phyloP scores from a whole-genome alignment of 2,329 filamentous ascomycete genomes.

The Calonectria crousiana region DNA sequence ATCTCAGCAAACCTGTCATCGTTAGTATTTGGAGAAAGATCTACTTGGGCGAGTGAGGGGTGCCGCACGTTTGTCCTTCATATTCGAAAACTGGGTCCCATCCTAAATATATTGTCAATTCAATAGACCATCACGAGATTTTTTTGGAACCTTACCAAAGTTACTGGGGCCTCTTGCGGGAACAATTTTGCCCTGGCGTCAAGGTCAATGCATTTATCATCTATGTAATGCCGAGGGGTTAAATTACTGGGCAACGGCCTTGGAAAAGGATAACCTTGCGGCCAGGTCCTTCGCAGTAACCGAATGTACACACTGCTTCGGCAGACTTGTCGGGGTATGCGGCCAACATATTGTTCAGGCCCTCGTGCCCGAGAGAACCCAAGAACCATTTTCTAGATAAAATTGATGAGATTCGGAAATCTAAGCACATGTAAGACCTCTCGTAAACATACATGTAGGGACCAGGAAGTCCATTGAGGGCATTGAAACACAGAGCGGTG shows the following conservation, averaged over 20 bases:
- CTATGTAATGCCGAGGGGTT: background rate
- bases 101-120: constrained; percentile 64
- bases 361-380: constrained; percentile 81
- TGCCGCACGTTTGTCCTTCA: constrained; percentile 80
- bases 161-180: constrained; percentile 80
- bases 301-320: constrained; percentile 96
- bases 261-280: constrained; percentile 90
- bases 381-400: constrained; percentile 92
- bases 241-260: constrained; percentile 80
- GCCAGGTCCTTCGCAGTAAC: constrained; percentile 87
- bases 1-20: constrained; percentile 85
- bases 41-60: background rate
- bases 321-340: constrained; percentile 92
- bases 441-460: constrained; percentile 86
- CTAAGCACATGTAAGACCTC: background rate
- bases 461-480: constrained; percentile 89
- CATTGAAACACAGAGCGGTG: constrained; percentile 93
- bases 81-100: constrained; percentile 99
- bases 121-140: background rate
- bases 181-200: constrained; percentile 78
- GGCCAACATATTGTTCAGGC: constrained; percentile 90
- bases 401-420: background rate
- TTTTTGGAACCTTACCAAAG: constrained; percentile 75
- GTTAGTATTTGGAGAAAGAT: constrained; percentile 23
- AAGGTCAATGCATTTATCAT: constrained; percentile 9